These are phyloP conservation scores for Lactarius deliciosus DNA, from an alignment of 768 basidiomycete species.

Conservation along the genomic window DNA sequence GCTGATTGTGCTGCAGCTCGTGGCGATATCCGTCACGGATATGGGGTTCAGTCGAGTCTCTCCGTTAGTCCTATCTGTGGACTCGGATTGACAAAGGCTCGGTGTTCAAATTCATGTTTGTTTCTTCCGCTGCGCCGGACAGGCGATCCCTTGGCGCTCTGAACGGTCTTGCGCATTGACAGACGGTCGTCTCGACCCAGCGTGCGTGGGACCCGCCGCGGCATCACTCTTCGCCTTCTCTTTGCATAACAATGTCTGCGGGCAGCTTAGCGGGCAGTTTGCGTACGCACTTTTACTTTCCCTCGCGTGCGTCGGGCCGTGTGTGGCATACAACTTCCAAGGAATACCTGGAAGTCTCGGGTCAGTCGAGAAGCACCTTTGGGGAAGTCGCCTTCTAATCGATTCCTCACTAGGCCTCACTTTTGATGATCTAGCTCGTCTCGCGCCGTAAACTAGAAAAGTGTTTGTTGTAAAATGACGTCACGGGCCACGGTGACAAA, in stretches of 20 bases:
- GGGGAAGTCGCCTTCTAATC: too few relatives aligned
- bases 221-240: conserved; percentile 55
- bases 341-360: not conserved
- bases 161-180: conserved; percentile 35
- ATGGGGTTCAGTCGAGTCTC: conserved; percentile 1
- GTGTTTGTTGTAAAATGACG: too few relatives aligned
- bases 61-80: too few relatives aligned
- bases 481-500: too few relatives aligned
- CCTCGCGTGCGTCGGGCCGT: not conserved
- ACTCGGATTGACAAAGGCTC: not conserved
- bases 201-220: conserved; percentile 41
- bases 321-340: not conserved
- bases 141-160: conserved; percentile 42
- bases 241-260: conserved; percentile 42
- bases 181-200: conserved; percentile 46
- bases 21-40: not conserved
- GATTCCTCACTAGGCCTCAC: too few relatives aligned
- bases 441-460: too few relatives aligned
- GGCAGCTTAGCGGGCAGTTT: conserved; percentile 49
- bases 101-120: conserved; percentile 33
- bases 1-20: not conserved
- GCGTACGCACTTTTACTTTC: conserved; percentile 36
- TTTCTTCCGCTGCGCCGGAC: conserved; percentile 37
- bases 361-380: too few relatives aligned
- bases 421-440: too few relatives aligned